Conservation (phyloP, 208 protist species). For the Acanthamoeba quina region DNA sequence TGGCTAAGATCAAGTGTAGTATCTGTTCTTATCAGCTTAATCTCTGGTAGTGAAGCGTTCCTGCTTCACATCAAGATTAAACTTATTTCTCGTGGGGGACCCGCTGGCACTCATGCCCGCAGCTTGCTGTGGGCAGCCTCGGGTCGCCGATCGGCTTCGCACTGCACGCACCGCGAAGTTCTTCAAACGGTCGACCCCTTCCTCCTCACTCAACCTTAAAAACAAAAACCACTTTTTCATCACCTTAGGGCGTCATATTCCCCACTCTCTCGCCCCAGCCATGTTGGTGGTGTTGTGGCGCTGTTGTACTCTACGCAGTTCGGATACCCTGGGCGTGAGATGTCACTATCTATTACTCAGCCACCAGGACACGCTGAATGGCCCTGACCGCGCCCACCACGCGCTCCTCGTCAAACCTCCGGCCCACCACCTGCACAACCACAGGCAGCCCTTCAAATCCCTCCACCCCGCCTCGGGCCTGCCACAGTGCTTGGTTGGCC, state of each 20-base stretch:
- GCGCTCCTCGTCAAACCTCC: not conserved
- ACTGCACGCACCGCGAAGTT: not conserved
- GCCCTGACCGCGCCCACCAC: not conserved
- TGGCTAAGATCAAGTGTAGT: conserved; percentile 30
- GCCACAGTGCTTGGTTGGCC: conserved; percentile 5
- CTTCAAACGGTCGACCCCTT: conserved; percentile 7
- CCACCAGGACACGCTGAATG: not conserved
- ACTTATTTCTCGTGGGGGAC: conserved; percentile 17
- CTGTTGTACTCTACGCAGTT: no score
- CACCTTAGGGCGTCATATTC: no score
- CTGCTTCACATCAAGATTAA: conserved; percentile 20
- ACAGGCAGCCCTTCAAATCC: not conserved
- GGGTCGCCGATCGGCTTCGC: conserved; percentile 9
- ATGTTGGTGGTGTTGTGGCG: no score
- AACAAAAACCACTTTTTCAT: no score
- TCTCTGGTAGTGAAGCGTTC: conserved; percentile 22
- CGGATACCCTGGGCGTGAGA: no score
- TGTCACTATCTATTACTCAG: not conserved
- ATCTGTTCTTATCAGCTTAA: conserved; percentile 15
- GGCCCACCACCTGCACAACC: not conserved
- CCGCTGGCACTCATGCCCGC: not conserved
- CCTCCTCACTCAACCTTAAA: not conserved
- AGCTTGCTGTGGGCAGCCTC: conserved; percentile 11
- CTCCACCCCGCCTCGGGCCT: not conserved
- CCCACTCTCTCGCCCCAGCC: no score